phyloP scores from a whole-genome alignment of 176 grass and related monocot species.

The Aegilops speltoides region DNA sequence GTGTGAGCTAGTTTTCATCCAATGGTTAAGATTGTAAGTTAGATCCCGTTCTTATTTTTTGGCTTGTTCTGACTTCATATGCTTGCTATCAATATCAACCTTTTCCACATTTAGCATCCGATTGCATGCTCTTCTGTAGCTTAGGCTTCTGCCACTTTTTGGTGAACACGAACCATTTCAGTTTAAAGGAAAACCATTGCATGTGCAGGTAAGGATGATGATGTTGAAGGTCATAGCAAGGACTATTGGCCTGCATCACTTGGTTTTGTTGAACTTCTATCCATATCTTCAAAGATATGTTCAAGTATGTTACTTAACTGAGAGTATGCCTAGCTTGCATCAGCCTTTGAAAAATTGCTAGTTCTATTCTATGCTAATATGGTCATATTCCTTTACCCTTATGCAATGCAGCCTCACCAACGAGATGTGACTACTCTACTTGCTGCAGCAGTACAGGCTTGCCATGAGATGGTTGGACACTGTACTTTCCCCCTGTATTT shows the following conservation, averaged over 20 bases:
- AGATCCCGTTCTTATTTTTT: neutral
- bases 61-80: constrained; percentile 10
- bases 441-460: constrained; percentile 93
- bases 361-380: neutral
- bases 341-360: neutral
- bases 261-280: constrained; percentile 90
- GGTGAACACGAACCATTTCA: constrained; percentile 4
- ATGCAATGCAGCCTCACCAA: constrained; percentile 76
- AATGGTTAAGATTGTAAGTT: neutral
- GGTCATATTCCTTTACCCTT: constrained; percentile 18
- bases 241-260: constrained; percentile 78
- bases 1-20: neutral
- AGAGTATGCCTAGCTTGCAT: neutral
- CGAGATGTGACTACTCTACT: constrained; percentile 92
- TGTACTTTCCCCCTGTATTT: neutral
- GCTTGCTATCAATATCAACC: neutral
- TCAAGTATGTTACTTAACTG: constrained; percentile 54
- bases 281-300: constrained; percentile 94
- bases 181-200: constrained; percentile 24
- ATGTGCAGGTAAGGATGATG: constrained; percentile 90
- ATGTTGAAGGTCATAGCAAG: constrained; percentile 92
- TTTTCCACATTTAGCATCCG: neutral
- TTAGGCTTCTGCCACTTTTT: neutral
- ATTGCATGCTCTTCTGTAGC: neutral
- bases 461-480: constrained; percentile 82